Evolutionary conservation across 2,329 filamentous ascomycete species (phyloP).

Genomic region (Cercospora sojina): DNA sequence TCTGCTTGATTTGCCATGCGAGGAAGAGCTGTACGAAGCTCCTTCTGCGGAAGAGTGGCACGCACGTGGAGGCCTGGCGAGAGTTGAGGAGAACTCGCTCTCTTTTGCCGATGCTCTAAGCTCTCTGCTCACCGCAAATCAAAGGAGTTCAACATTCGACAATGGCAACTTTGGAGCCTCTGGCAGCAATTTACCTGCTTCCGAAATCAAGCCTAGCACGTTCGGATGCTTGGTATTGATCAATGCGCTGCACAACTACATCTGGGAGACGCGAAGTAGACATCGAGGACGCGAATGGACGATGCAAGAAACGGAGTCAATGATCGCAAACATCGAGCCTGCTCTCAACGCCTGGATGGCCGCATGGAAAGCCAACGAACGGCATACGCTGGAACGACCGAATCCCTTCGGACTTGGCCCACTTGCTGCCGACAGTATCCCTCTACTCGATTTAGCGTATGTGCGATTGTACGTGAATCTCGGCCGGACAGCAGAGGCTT

Average conservation of each 20-base stretch:
- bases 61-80: conserved; percentile 68
- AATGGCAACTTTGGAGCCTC: conserved; percentile 22
- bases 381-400: conserved; percentile 78
- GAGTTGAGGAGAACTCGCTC: conserved; percentile 67
- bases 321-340: conserved; percentile 93
- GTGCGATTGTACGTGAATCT: conserved; percentile 90
- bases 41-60: conserved; percentile 81
- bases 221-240: conserved; percentile 91
- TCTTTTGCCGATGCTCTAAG: conserved; percentile 82
- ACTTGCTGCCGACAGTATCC: conserved; percentile 85
- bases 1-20: conserved; percentile 81
- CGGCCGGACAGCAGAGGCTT: conserved; percentile 85
- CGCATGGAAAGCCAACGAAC: conserved; percentile 83
- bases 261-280: conserved; percentile 92
- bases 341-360: conserved; percentile 91
- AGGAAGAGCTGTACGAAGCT: conserved; percentile 86
- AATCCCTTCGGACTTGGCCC: conserved; percentile 81
- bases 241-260: conserved; percentile 94
- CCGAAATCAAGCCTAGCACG: conserved; percentile 74
- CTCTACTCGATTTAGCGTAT: conserved; percentile 86
- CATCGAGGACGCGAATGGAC: conserved; percentile 90
- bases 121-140: conserved; percentile 75
- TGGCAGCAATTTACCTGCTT: conserved; percentile 22
- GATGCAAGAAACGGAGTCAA: conserved; percentile 85
- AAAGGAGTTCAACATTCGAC: conserved; percentile 44